Conservation (phyloP, 495 filamentous ascomycete genomes). For the Podospora sp. region DNA sequence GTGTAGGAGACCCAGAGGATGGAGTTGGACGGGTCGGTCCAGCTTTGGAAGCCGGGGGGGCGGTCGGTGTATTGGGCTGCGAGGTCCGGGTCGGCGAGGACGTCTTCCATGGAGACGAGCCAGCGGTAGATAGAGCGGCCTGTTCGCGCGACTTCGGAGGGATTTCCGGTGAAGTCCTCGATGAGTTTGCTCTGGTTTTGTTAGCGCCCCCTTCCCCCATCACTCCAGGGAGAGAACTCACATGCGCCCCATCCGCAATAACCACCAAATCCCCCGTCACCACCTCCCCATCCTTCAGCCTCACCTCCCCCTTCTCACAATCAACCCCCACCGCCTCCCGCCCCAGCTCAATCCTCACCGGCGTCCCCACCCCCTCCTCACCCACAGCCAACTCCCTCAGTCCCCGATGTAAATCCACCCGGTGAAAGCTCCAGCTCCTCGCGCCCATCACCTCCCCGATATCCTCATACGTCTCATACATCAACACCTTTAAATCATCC, state of each 20-base stretch:
- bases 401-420: constrained; percentile 59
- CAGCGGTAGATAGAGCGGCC: constrained; percentile 52
- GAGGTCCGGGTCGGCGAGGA: constrained; percentile 40
- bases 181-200: constrained; percentile 37
- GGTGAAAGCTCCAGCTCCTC: constrained; percentile 46
- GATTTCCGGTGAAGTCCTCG: constrained; percentile 28
- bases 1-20: constrained; percentile 48
- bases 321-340: constrained; percentile 29
- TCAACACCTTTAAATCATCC: constrained; percentile 28
- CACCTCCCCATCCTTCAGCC: constrained; percentile 22
- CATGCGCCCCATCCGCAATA: constrained; percentile 38
- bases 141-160: constrained; percentile 22
- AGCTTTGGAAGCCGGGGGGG: constrained; percentile 34
- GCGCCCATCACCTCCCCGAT: constrained; percentile 30
- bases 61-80: constrained; percentile 30
- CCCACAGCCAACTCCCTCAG: constrained; percentile 46
- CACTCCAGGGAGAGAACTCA: constrained; percentile 18
- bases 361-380: constrained; percentile 25
- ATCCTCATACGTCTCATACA: constrained; percentile 36
- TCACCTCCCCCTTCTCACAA: constrained; percentile 29
- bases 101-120: constrained; percentile 43
- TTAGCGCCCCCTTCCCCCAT: not conserved
- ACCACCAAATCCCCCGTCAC: constrained; percentile 31
- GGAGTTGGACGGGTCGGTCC: constrained; percentile 31
- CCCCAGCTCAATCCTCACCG: constrained; percentile 36